A percentile compares a stretch with the other conserved stretches of the same genome.
These are phyloP conservation scores for Gossypium davidsonii DNA, from an alignment of 441 rosid species.

Conservation along the genomic window DNA sequence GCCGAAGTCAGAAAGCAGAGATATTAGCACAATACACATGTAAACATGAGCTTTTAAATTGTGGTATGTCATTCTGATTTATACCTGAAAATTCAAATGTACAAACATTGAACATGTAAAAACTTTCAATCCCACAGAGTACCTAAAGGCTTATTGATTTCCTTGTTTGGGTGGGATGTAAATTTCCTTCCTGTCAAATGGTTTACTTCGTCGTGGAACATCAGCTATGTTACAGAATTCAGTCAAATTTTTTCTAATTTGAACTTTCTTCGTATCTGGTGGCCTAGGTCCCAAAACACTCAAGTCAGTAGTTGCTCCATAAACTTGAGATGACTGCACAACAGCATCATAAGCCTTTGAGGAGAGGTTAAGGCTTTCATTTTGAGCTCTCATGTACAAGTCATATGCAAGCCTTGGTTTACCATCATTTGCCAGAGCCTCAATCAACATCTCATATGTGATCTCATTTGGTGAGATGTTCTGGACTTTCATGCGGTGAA, in stretches of 20 bases:
- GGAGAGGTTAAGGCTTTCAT: constrained; percentile 51
- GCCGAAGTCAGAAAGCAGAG: background rate
- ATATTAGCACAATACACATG: background rate
- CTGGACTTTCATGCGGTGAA: constrained; percentile 63
- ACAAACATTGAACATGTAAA: background rate
- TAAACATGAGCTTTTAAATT: background rate
- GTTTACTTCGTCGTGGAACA: constrained; percentile 32
- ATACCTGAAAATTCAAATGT: background rate
- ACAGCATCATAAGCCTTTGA: constrained; percentile 66
- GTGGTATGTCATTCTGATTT: background rate
- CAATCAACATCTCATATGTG: constrained; percentile 65
- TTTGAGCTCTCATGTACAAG: constrained; percentile 53
- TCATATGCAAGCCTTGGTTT: constrained; percentile 77
- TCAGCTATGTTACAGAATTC: constrained; percentile 34
- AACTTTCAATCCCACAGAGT: background rate
- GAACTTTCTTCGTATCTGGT: constrained; percentile 32
- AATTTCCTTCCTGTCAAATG: constrained; percentile 33
- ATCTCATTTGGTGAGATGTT: constrained; percentile 59
- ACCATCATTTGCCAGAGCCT: constrained; percentile 63
- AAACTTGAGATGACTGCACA: constrained; percentile 37
- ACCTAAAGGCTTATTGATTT: background rate
- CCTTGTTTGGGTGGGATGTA: constrained; percentile 21
- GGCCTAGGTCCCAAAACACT: constrained; percentile 64
- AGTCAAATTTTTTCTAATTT: constrained; percentile 21
- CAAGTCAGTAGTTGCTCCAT: constrained; percentile 53